A percentile compares a stretch with the other conserved stretches of the same genome.
phyloP scores from a whole-genome alignment of 768 basidiomycete species.

The Paxillus rubicundulus region DNA sequence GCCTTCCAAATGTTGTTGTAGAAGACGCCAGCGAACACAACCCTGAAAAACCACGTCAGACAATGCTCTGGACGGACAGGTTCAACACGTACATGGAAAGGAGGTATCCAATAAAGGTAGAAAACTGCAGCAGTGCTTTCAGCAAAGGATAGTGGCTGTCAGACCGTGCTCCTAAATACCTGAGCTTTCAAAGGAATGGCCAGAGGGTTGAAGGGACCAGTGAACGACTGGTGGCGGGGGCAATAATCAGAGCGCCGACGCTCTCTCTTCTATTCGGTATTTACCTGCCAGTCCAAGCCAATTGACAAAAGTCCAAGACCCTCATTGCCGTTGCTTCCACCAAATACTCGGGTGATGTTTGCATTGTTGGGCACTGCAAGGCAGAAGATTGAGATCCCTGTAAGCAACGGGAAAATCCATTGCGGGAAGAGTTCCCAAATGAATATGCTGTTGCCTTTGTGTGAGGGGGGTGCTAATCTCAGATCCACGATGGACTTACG shows the following conservation, averaged over 20 bases:
- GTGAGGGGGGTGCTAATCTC: neutral
- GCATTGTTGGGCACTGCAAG: constrained; percentile 50
- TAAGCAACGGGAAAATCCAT: constrained; percentile 55
- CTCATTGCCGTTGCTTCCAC: constrained; percentile 61
- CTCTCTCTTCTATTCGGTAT: constrained; percentile 44
- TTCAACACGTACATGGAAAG: constrained; percentile 45
- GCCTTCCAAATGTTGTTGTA: constrained; percentile 55
- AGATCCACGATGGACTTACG: constrained; percentile 32
- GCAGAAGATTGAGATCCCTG: constrained; percentile 61
- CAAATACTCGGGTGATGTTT: constrained; percentile 54
- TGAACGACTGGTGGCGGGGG: constrained; percentile 17
- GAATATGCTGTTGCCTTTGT: constrained; percentile 30
- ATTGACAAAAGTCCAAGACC: constrained; percentile 59
- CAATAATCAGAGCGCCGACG: constrained; percentile 25
- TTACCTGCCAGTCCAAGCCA: constrained; percentile 59
- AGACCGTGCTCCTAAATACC: constrained; percentile 15
- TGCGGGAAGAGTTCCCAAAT: constrained; percentile 27
- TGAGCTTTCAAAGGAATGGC: constrained; percentile 55
- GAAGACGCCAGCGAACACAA: constrained; percentile 36
- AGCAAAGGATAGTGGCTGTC: neutral
- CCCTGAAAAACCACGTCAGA: constrained; percentile 16
- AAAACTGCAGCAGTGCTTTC: constrained; percentile 29
- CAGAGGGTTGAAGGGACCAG: constrained; percentile 41
- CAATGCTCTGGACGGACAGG: neutral
- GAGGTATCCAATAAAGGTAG: constrained; percentile 46